Percentiles rank a stretch among this genome's conserved stretches.
These are phyloP conservation scores for Pichia inconspicua DNA, from an alignment of 1,139 yeast genomes.

Conservation along the genomic window DNA sequence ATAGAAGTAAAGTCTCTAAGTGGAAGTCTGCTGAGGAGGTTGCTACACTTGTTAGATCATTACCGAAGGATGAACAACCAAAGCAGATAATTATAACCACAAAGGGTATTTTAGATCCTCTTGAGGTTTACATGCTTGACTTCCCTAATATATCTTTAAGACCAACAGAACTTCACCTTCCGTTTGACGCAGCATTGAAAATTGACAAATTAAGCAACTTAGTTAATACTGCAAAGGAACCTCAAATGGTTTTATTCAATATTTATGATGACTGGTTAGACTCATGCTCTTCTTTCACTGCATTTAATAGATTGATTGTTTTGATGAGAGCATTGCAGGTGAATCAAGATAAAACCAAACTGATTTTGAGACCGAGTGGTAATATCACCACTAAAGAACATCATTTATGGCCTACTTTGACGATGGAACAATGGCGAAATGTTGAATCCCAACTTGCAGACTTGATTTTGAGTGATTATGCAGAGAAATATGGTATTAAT, in stretches of 20 bases:
- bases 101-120: slow-evolving; percentile 87
- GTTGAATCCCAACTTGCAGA: slow-evolving; percentile 86
- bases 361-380: slow-evolving; percentile 70
- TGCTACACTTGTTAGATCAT: slow-evolving; percentile 78
- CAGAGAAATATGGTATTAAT: slow-evolving; percentile 77
- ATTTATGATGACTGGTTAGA: slow-evolving; percentile 93
- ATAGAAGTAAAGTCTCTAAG: slow-evolving; percentile 87
- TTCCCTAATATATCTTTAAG: slow-evolving; percentile 88
- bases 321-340: slow-evolving; percentile 74
- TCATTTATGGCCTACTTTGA: slow-evolving; percentile 89
- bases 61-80: slow-evolving; percentile 93
- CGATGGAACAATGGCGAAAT: slow-evolving; percentile 85
- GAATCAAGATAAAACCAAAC: slow-evolving; percentile 67
- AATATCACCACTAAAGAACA: slow-evolving; percentile 62
- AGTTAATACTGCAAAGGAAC: slow-evolving; percentile 81
- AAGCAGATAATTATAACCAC: slow-evolving; percentile 85
- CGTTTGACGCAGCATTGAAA: slow-evolving; percentile 81
- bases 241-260: slow-evolving; percentile 86
- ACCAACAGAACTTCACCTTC: slow-evolving; percentile 82
- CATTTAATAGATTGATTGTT: slow-evolving; percentile 80
- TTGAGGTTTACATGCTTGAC: slow-evolving; percentile 94
- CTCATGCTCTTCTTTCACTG: slow-evolving; percentile 79
- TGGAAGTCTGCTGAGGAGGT: slow-evolving; percentile 99
- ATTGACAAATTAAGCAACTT: slow-evolving; percentile 74
- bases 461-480: slow-evolving; percentile 76